phyloP scores from a whole-genome alignment of 352 stramenopile genomes.

The Phytophthora europaea region DNA sequence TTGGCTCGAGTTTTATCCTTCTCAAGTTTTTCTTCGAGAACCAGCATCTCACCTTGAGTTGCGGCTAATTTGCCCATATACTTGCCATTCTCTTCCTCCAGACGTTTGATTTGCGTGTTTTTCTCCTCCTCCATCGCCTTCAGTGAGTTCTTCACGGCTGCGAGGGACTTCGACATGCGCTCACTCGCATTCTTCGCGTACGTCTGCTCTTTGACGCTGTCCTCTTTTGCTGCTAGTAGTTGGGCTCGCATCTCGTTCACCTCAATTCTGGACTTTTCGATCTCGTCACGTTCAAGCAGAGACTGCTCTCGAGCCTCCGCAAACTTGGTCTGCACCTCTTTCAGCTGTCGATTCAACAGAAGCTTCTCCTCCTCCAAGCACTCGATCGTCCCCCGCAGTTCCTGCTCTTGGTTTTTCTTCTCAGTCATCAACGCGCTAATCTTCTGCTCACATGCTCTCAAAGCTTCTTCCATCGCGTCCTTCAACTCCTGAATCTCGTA shows the following conservation, averaged over 20 bases:
- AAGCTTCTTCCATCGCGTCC: constrained; percentile 46
- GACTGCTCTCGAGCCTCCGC: constrained; percentile 63
- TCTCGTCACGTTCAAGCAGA: constrained; percentile 69
- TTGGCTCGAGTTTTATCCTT: constrained; percentile 40
- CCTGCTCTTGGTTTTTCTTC: constrained; percentile 47
- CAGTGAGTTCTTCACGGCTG: constrained; percentile 67
- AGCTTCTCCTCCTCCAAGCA: constrained; percentile 66
- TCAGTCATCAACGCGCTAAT: constrained; percentile 43
- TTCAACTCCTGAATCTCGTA: constrained; percentile 57
- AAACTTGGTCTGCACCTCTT: constrained; percentile 72
- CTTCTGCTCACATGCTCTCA: constrained; percentile 50
- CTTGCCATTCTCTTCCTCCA: constrained; percentile 58
- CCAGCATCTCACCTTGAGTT: constrained; percentile 64
- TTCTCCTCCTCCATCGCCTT: constrained; percentile 78
- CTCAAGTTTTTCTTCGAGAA: constrained; percentile 59
- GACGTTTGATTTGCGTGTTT: constrained; percentile 52
- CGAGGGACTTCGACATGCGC: constrained; percentile 65
- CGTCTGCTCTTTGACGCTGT: constrained; percentile 64
- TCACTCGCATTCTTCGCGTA: constrained; percentile 62
- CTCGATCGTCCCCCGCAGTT: constrained; percentile 46
- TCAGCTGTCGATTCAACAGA: constrained; percentile 60
- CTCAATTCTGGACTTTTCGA: constrained; percentile 66
- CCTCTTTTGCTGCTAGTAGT: constrained; percentile 56
- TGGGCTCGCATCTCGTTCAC: constrained; percentile 56
- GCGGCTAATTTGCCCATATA: constrained; percentile 69